A percentile compares a stretch with the other conserved stretches of the same genome.
Conservation (phyloP, 2,329 filamentous ascomycete species). For the Xylaria sp. region DNA sequence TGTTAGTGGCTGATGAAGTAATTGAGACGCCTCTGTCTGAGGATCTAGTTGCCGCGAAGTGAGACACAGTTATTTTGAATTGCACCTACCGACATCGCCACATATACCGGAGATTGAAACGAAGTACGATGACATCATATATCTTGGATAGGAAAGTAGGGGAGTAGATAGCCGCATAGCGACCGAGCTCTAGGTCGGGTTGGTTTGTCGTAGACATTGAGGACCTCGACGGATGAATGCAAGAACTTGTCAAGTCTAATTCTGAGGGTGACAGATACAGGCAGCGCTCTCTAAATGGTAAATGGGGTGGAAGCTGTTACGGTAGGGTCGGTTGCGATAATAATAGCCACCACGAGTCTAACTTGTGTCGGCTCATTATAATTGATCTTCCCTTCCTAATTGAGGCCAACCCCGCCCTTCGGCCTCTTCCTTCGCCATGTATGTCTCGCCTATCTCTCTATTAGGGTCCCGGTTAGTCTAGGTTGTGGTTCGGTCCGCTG, state of each 20-base stretch:
- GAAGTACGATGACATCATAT: conserved; percentile 46
- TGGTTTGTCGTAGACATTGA: conserved; percentile 17
- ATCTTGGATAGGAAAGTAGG: conserved; percentile 35
- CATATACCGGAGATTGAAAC: conserved; percentile 51
- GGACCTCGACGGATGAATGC: background rate
- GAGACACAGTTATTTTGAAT: background rate
- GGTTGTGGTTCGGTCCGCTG: conserved; percentile 3
- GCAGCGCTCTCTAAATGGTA: conserved; percentile 14
- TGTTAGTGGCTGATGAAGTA: background rate
- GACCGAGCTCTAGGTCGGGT: background rate
- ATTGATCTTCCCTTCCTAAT: background rate
- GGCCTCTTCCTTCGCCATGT: background rate
- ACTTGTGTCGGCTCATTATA: background rate
- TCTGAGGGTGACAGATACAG: background rate
- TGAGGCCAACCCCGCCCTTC: background rate
- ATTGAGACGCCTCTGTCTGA: background rate
- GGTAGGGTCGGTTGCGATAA: background rate
- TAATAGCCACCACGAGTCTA: background rate
- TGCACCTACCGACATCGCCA: conserved; percentile 52
- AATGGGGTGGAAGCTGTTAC: conserved; percentile 1
- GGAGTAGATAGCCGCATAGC: conserved; percentile 32
- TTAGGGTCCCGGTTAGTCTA: background rate
- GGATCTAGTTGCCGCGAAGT: background rate
- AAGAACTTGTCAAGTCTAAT: background rate
- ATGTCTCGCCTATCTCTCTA: background rate